Percentiles rank a stretch among this genome's conserved stretches.
Conservation (phyloP, 345 rosid species). For the Arabis alpina region DNA sequence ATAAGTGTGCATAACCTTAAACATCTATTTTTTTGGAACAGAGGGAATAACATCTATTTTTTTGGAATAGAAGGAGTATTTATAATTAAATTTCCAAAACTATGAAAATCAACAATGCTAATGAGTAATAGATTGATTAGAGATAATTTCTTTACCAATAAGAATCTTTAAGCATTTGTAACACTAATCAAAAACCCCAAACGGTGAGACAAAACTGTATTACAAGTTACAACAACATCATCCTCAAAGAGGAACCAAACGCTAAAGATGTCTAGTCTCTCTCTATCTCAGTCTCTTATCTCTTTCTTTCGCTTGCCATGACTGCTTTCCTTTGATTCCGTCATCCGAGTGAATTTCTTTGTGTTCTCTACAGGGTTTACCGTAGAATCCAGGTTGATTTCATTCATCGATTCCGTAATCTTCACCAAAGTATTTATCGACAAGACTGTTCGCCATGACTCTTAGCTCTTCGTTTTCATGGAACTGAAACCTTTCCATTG, state of each 20-base stretch:
- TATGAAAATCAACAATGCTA: not conserved
- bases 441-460: slow-evolving; percentile 90
- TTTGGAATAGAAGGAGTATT: no score
- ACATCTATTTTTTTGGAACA: no score
- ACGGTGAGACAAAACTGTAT: slow-evolving; percentile 30
- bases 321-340: slow-evolving; percentile 32
- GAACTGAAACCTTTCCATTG: slow-evolving; percentile 95
- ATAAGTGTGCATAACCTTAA: no score
- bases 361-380: slow-evolving; percentile 9
- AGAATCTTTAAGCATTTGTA: not conserved
- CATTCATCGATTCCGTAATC: slow-evolving; percentile 74
- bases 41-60: no score
- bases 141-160: not conserved
- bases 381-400: not conserved
- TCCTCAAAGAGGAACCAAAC: slow-evolving; percentile 21
- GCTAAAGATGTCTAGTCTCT: slow-evolving; percentile 3
- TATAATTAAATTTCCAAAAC: not conserved
- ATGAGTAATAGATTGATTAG: no score
- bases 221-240: slow-evolving; percentile 37
- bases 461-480: slow-evolving; percentile 94
- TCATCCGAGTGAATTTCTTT: slow-evolving; percentile 13
- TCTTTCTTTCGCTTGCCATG: not conserved
- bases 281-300: not conserved
- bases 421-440: slow-evolving; percentile 90
- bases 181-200: not conserved